Base-by-base conservation (phyloP, 129 eudicot genomes). In the Solidago caesia region DNA sequence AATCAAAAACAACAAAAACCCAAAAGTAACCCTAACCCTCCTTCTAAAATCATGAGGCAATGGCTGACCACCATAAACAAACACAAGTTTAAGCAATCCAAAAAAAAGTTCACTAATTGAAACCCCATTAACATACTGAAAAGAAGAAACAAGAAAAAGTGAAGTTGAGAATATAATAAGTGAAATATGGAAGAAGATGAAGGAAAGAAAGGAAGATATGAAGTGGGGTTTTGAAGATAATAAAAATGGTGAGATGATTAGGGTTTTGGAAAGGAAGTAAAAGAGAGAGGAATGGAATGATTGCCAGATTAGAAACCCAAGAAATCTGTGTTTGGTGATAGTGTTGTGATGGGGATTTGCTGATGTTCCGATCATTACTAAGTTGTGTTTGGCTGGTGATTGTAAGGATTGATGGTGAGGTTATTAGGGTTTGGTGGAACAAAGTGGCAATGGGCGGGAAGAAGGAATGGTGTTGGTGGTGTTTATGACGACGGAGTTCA, bases 251-350 rank as follows among this genome's bases (percentile, higher is more conserved):
- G 66, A 61, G 27, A 61, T 61, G 27, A 61, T 61, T 61, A 61
- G 43, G 66, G 81, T 41, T 84, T 88, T 88, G 84, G 53, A 71
- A 71, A 86, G 58, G 57, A 80, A 4, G 69, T 82, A 87, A 64
- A 84, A 5, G 62, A 79, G 55, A 21, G 88, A 74, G 25, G 91
- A 82, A 41, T 69, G 85, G 47, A 85, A 68, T 39, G 90, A 77
- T 79, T 92, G 96, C 92, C 96, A 89, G 70, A 92, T 89, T 66
- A 90, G 75, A 79, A 92, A 92, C 64, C 89, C 86, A 51, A 84
- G 74, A 67, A 86, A 88, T 39, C 98, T 85, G 77, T 82, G 72
- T 41, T 85, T 77, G 75, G 83, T 42, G 43, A 89, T 69, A 2
- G 4, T 49, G 53, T 63, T 27, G 70, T 57, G 8, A 8, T 41